These are phyloP conservation scores for Hortiboletus campestris DNA, from an alignment of 768 basidiomycete species.

Conservation along the genomic window DNA sequence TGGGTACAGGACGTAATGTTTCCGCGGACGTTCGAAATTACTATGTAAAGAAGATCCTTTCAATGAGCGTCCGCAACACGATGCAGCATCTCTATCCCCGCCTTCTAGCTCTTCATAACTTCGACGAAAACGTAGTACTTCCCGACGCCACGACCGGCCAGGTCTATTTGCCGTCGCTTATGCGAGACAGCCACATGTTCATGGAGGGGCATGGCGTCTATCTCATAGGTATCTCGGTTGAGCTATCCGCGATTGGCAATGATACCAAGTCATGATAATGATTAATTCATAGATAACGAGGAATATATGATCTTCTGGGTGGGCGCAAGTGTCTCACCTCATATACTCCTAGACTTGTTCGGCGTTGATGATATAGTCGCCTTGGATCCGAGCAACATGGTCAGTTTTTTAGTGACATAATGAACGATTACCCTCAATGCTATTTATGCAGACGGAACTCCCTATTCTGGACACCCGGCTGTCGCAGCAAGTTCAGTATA, in stretches of 20 bases:
- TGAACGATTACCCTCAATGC: background rate
- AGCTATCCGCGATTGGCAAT: conserved; percentile 13
- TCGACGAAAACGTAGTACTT: conserved; percentile 68
- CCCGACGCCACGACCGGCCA: conserved; percentile 58
- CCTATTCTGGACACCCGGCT: conserved; percentile 71
- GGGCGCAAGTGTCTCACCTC: conserved; percentile 77
- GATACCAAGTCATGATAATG: conserved; percentile 4
- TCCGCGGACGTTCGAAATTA: conserved; percentile 93
- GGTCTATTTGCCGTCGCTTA: conserved; percentile 68
- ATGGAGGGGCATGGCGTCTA: conserved; percentile 95
- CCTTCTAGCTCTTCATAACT: conserved; percentile 83
- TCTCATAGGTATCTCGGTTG: conserved; percentile 65
- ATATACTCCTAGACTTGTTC: conserved; percentile 79
- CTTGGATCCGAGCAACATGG: conserved; percentile 62
- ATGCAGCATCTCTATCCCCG: conserved; percentile 86
- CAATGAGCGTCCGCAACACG: conserved; percentile 63
- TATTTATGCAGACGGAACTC: conserved; percentile 53
- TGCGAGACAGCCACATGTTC: conserved; percentile 78
- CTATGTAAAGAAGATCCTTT: conserved; percentile 71
- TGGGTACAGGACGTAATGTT: conserved; percentile 68
- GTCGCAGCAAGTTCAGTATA: conserved; percentile 82
- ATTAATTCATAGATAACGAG: conserved; percentile 67
- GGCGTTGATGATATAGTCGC: conserved; percentile 75
- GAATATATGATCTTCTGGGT: conserved; percentile 89
- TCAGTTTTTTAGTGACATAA: conserved; percentile 33